phyloP scores from a whole-genome alignment of 2,329 filamentous ascomycete species.

The Dichotomopilus funicola region DNA sequence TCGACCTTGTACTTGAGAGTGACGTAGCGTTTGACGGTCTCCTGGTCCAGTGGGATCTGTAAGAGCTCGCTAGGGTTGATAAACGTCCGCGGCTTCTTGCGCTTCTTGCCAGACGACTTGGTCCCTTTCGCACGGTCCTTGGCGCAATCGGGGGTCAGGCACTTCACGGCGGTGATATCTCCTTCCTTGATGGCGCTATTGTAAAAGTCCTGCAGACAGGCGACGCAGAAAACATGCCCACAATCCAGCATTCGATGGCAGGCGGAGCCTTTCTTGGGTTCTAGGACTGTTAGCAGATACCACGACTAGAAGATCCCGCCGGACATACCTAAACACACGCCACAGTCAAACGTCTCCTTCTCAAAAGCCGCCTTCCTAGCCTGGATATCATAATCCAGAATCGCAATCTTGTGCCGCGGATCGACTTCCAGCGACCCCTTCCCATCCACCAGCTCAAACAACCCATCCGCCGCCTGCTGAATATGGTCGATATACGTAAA shows the following conservation, averaged over 20 bases:
- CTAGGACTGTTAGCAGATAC: constrained; percentile 34
- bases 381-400: constrained; percentile 73
- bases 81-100: constrained; percentile 57
- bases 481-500: constrained; percentile 60
- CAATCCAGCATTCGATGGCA: constrained; percentile 82
- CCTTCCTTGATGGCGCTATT: constrained; percentile 81
- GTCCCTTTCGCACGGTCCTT: constrained; percentile 44
- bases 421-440: constrained; percentile 46
- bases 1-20: constrained; percentile 87
- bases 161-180: constrained; percentile 71
- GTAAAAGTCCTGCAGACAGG: constrained; percentile 88
- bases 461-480: constrained; percentile 51
- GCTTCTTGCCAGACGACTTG: constrained; percentile 33
- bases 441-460: constrained; percentile 50
- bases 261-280: constrained; percentile 78
- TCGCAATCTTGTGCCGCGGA: constrained; percentile 56
- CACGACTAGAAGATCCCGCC: background rate
- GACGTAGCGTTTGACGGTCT: constrained; percentile 77
- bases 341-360: constrained; percentile 78
- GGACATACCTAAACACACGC: constrained; percentile 63
- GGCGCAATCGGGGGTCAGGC: constrained; percentile 72
- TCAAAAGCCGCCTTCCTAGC: constrained; percentile 71
- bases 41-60: constrained; percentile 64
- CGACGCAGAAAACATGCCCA: constrained; percentile 81
- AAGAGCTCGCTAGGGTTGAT: constrained; percentile 79